Evolutionary conservation across 2,329 filamentous ascomycete genomes (phyloP).

Genomic region (Aspergillus candidus): DNA sequence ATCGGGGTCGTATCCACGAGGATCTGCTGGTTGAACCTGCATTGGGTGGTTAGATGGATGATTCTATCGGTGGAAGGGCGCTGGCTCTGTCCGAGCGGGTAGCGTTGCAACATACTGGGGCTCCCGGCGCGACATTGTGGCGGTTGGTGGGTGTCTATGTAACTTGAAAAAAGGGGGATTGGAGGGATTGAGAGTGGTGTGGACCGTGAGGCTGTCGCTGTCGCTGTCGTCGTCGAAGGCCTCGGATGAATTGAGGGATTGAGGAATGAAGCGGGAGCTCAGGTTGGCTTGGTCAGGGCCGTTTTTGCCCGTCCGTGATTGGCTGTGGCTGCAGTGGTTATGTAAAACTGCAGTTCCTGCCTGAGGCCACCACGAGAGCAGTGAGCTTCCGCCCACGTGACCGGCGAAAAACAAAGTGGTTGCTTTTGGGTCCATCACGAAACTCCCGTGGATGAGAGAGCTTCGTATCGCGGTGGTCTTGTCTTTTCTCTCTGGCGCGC

Average conservation of each 20-base stretch:
- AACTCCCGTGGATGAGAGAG: no score
- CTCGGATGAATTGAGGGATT: constrained; percentile 5
- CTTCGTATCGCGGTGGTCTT: no score
- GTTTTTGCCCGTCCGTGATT: constrained; percentile 32
- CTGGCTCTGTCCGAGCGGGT: constrained; percentile 10
- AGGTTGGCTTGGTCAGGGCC: constrained; percentile 28
- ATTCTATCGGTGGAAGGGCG: constrained; percentile 4
- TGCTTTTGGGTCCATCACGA: no score
- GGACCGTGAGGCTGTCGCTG: background rate
- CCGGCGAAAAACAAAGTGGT: no score
- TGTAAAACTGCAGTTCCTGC: constrained; percentile 7
- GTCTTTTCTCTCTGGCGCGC: no score
- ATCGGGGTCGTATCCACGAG: constrained; percentile 95
- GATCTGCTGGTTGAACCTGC: constrained; percentile 87
- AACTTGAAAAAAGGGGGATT: constrained; percentile 3
- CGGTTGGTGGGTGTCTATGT: constrained; percentile 1
- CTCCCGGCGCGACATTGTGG: constrained; percentile 18
- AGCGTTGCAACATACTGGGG: constrained; percentile 13
- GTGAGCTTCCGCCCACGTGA: background rate
- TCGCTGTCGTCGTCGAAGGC: no score
- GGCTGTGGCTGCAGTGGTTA: constrained; percentile 18
- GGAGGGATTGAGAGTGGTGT: background rate
- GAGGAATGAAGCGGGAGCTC: constrained; percentile 19
- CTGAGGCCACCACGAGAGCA: constrained; percentile 5
- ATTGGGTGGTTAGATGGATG: constrained; percentile 2